phyloP scores from a whole-genome alignment of 2,329 filamentous ascomycete species.

The Penicillium sp. region DNA sequence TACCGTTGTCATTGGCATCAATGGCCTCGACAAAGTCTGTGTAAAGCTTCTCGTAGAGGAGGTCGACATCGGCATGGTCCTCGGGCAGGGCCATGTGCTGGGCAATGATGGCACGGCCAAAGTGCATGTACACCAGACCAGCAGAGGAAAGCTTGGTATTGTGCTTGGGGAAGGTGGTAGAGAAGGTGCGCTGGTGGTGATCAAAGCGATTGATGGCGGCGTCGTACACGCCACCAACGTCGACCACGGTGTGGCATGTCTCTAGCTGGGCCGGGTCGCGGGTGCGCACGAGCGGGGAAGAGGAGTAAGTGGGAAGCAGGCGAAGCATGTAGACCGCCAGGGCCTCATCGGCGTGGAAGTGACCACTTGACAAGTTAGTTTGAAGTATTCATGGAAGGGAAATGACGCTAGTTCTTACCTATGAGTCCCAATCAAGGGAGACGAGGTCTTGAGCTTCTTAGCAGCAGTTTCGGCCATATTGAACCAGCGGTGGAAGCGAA shows the following conservation, averaged over 20 bases:
- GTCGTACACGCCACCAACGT: constrained; percentile 96
- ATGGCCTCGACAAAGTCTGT: constrained; percentile 91
- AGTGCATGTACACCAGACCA: constrained; percentile 93
- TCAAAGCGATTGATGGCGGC: constrained; percentile 76
- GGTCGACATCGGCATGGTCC: constrained; percentile 64
- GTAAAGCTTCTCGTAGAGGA: constrained; percentile 88
- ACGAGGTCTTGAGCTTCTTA: constrained; percentile 80
- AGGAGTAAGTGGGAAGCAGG: constrained; percentile 74
- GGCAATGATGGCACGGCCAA: constrained; percentile 79
- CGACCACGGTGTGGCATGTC: constrained; percentile 90
- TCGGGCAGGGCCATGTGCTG: constrained; percentile 59
- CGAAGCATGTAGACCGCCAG: constrained; percentile 95
- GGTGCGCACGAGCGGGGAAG: constrained; percentile 75
- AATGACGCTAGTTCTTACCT: constrained; percentile 50
- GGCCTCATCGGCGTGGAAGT: constrained; percentile 98
- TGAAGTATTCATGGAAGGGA: constrained; percentile 1
- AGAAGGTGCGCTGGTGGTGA: constrained; percentile 94
- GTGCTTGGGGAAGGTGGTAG: constrained; percentile 77
- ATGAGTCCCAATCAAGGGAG: constrained; percentile 82
- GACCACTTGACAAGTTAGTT: constrained; percentile 56
- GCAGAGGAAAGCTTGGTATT: constrained; percentile 89
- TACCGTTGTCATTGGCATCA: constrained; percentile 96
- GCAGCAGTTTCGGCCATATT: constrained; percentile 67
- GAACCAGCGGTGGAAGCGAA: constrained; percentile 43
- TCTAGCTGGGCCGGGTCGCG: constrained; percentile 76